Percentiles rank a stretch among this genome's conserved stretches.
These are phyloP conservation scores for Colletotrichum agaves DNA, from an alignment of 2,329 filamentous ascomycete species.

Conservation along the genomic window DNA sequence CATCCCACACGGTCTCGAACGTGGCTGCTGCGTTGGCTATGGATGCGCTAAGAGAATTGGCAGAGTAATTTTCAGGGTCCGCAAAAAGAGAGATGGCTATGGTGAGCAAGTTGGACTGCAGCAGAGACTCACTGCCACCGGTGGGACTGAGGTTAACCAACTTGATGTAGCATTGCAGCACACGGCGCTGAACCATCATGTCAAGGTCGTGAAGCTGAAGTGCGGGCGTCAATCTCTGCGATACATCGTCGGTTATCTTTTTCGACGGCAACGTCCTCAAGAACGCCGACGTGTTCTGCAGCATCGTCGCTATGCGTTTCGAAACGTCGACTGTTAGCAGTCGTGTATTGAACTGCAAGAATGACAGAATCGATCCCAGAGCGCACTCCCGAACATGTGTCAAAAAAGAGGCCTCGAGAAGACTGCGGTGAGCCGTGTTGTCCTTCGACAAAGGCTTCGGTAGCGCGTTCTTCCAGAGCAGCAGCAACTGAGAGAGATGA, in stretches of 20 bases:
- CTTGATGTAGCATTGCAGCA: slow-evolving; percentile 94
- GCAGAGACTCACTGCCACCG: slow-evolving; percentile 83
- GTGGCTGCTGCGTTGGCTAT: slow-evolving; percentile 90
- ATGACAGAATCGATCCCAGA: slow-evolving; percentile 88
- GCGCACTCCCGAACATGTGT: slow-evolving; percentile 96
- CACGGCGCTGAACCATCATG: slow-evolving; percentile 90
- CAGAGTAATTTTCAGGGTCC: slow-evolving; percentile 88
- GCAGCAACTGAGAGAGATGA: slow-evolving; percentile 89
- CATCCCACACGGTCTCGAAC: slow-evolving; percentile 95
- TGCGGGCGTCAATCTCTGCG: slow-evolving; percentile 83
- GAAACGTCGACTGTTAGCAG: slow-evolving; percentile 94
- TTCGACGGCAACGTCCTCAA: slow-evolving; percentile 85
- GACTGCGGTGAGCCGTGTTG: slow-evolving; percentile 83
- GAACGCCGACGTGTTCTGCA: slow-evolving; percentile 93
- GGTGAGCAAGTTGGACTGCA: slow-evolving; percentile 92
- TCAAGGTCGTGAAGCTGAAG: slow-evolving; percentile 91
- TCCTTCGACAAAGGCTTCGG: slow-evolving; percentile 95
- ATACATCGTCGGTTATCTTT: slow-evolving; percentile 87
- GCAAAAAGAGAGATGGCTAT: slow-evolving; percentile 92
- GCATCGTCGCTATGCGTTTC: slow-evolving; percentile 90
- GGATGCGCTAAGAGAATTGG: slow-evolving; percentile 86
- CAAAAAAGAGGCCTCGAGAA: slow-evolving; percentile 90
- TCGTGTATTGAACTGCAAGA: slow-evolving; percentile 92
- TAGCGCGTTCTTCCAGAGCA: slow-evolving; percentile 97
- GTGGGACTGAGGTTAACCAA: slow-evolving; percentile 88